phyloP scores from a whole-genome alignment of 129 eudicot species.

The Centella asiatica region DNA sequence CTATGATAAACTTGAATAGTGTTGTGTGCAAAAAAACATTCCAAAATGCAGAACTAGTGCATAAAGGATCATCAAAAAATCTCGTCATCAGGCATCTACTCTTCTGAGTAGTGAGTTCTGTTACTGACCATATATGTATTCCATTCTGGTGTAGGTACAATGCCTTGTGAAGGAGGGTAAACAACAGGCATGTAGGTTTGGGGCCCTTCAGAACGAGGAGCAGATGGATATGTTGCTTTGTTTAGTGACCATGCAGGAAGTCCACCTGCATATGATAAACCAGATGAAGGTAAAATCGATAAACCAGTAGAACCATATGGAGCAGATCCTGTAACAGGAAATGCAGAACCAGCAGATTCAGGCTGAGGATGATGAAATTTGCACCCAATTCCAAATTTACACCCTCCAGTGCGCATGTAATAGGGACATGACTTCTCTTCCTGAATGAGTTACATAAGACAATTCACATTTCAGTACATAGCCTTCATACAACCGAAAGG shows the following conservation, averaged over 20 bases:
- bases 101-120: background rate
- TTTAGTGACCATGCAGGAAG: slow-evolving; percentile 44
- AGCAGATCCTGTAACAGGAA: slow-evolving; percentile 17
- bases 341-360: slow-evolving; percentile 27
- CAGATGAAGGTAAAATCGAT: slow-evolving; percentile 35
- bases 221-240: slow-evolving; percentile 45
- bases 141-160: slow-evolving; percentile 52
- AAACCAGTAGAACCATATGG: slow-evolving; percentile 30
- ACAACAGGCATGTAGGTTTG: slow-evolving; percentile 54
- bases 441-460: slow-evolving; percentile 22
- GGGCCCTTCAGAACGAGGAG: slow-evolving; percentile 35
- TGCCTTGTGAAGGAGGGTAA: slow-evolving; percentile 48
- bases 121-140: slow-evolving; percentile 57
- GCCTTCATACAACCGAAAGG: background rate
- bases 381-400: slow-evolving; percentile 84
- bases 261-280: slow-evolving; percentile 29
- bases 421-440: slow-evolving; percentile 67
- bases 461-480: background rate
- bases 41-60: background rate
- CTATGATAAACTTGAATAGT: background rate
- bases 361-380: slow-evolving; percentile 86
- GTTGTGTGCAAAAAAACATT: background rate
- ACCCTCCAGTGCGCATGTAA: slow-evolving; percentile 62
- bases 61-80: background rate
- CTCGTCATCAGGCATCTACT: background rate